Base-by-base conservation (phyloP, 176 grass and related monocot species). In the Raddia guianensis region DNA sequence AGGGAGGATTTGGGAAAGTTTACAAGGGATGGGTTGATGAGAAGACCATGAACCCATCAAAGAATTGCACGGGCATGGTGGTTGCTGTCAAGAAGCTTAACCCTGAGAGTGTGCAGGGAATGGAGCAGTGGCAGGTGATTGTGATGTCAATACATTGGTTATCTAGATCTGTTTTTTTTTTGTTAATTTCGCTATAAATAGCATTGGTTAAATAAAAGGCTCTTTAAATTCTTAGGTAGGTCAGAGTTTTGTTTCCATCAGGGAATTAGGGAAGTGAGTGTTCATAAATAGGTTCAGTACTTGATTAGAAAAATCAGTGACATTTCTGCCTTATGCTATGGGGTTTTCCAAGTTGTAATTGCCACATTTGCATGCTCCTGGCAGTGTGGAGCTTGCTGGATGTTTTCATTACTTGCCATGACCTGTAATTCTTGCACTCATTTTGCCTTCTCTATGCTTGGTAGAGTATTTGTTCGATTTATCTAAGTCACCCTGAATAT, bases 1-100 rank as follows among this genome's bases (percentile, higher is more conserved):
- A 97, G 83, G 95, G 92, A 0, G 95, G 95, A 3, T 97, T 97
- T 62, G 95, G 95, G 43, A 97, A 73, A 69, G 95, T 97, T 13
- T 92, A 94, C 85, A 97, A 97, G 86, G 95, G 95, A 56, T 92
- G 89, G 91, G 70, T 94, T 9, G 95, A 97, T 35, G 90, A 95
- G 68, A 92, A 90, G 78, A 92, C 87, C 4, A 37, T 91, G 35
- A 97, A 97, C 74, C 91, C 91, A 1, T 47, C 89, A 10, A 93
- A 70, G 49, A 72, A 72, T 6, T 79, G 69, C 20, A 11, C 59
- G 6, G 83, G 91, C 49, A 73, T 82, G 47, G 66, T 94, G 12
- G 87, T 97, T 56, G 95, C 95, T 0, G 80, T 97, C 70, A 97
- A 97, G 86, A 97, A 94, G 66, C 91, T 97, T 58, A 97, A 97